Evolutionary conservation across 345 rosid species (phyloP).

Genomic region (Viola odorata): DNA sequence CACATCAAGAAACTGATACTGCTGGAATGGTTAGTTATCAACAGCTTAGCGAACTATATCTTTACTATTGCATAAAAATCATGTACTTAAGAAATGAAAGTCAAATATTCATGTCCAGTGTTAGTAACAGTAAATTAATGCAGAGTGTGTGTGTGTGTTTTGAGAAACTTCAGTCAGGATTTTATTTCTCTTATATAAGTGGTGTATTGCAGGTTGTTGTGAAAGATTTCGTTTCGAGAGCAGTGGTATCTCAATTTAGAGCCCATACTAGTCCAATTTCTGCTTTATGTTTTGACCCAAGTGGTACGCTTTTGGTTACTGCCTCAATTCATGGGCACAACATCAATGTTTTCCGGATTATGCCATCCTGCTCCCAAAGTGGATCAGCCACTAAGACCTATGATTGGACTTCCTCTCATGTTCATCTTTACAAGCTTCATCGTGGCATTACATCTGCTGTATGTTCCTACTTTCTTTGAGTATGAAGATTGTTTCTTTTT

Average conservation of each 20-base stretch:
- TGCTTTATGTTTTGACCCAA: conserved; percentile 89
- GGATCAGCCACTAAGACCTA: conserved; percentile 52
- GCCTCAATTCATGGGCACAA: conserved; percentile 89
- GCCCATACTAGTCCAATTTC: conserved; percentile 97
- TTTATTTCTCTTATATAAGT: background rate
- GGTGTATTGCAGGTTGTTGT: conserved; percentile 73
- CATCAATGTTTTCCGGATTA: conserved; percentile 83
- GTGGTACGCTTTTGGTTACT: conserved; percentile 88
- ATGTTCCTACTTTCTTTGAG: conserved; percentile 24
- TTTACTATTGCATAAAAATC: conserved; percentile 1
- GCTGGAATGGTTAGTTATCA: conserved; percentile 82
- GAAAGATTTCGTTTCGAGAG: conserved; percentile 76
- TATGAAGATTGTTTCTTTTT: conserved; percentile 1
- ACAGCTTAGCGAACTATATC: conserved; percentile 10
- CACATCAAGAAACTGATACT: conserved; percentile 69
- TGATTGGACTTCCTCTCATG: conserved; percentile 90
- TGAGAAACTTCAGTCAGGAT: conserved; percentile 5
- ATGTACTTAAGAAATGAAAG: background rate
- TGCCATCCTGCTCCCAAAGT: conserved; percentile 59
- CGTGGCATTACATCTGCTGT: conserved; percentile 98
- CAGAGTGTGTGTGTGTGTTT: no score
- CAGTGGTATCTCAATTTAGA: conserved; percentile 82
- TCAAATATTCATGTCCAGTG: conserved; percentile 3
- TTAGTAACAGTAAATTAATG: background rate
- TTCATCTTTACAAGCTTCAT: conserved; percentile 93